Conservation (phyloP, 176 grass and related monocot genomes). For the Aegilops longissima region DNA sequence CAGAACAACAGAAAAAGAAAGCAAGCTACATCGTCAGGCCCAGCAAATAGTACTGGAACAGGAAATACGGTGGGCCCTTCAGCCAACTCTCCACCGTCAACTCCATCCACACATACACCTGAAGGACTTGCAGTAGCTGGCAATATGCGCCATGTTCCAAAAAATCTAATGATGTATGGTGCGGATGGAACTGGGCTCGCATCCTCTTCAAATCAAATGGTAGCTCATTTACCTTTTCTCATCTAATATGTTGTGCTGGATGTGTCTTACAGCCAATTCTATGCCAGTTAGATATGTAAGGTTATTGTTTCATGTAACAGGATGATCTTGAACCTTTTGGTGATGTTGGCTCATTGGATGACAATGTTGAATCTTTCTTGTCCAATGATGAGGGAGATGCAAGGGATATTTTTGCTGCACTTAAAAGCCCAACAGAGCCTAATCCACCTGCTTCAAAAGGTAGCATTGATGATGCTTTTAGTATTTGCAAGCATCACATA, state of each 20-base stretch:
- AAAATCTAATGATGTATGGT: constrained; percentile 94
- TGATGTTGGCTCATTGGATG: constrained; percentile 87
- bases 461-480: constrained; percentile 26
- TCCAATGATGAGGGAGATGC: constrained; percentile 87
- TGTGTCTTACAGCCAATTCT: constrained; percentile 25
- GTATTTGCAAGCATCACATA: not conserved
- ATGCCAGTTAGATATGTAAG: constrained; percentile 23
- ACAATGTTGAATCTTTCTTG: constrained; percentile 97
- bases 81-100: constrained; percentile 84
- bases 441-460: constrained; percentile 71
- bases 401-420: constrained; percentile 88
- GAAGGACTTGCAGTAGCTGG: constrained; percentile 64
- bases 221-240: constrained; percentile 43
- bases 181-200: constrained; percentile 79
- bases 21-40: constrained; percentile 82
- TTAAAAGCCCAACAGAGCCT: constrained; percentile 67
- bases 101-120: constrained; percentile 87
- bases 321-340: constrained; percentile 97
- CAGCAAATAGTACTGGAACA: constrained; percentile 97
- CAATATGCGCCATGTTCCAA: constrained; percentile 67
- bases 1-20: constrained; percentile 98
- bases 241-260: constrained; percentile 3
- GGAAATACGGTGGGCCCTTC: constrained; percentile 89
- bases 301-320: constrained; percentile 38
- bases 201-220: constrained; percentile 99